Percentiles rank a stretch among this genome's conserved stretches.
Evolutionary conservation across 108 stramenopile genomes (phyloP).

Genomic region (Fistulifera solaris): DNA sequence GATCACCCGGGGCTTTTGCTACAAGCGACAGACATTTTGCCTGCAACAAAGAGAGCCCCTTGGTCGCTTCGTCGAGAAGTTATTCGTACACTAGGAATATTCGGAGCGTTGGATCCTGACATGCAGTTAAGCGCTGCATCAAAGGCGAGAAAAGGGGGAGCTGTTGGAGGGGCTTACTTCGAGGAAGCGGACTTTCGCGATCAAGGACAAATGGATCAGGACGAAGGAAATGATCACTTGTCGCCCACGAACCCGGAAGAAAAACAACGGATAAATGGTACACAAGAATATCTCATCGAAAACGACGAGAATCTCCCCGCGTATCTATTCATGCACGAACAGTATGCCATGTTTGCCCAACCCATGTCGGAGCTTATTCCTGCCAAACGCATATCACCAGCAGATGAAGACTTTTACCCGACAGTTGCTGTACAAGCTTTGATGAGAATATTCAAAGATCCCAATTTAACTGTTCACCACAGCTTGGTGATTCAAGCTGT

Average conservation of each 20-base stretch:
- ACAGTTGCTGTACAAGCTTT: constrained; percentile 88
- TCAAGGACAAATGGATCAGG: constrained; percentile 8
- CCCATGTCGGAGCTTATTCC: constrained; percentile 60
- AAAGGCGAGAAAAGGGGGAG: constrained; percentile 69
- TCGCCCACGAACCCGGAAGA: not conserved
- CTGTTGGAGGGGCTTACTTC: constrained; percentile 74
- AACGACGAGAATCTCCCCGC: constrained; percentile 66
- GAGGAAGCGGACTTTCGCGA: constrained; percentile 33
- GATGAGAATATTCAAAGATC: constrained; percentile 81
- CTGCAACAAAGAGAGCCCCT: constrained; percentile 66
- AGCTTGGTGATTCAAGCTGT: constrained; percentile 88
- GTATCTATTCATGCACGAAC: constrained; percentile 84
- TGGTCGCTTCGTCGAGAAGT: constrained; percentile 90
- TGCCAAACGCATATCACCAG: constrained; percentile 53
- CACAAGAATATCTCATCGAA: not conserved
- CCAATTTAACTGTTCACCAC: constrained; percentile 86
- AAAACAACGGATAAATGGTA: not conserved
- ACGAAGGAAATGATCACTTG: constrained; percentile 10
- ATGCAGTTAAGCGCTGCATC: constrained; percentile 44
- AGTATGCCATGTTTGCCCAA: constrained; percentile 82
- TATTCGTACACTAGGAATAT: constrained; percentile 83
- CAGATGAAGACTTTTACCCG: constrained; percentile 86
- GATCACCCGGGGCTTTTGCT: constrained; percentile 85
- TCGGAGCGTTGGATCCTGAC: constrained; percentile 96
- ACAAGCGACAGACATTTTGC: constrained; percentile 68